Conservation (phyloP, 2,329 filamentous ascomycete species). For the Aspergillus calidoustus region DNA sequence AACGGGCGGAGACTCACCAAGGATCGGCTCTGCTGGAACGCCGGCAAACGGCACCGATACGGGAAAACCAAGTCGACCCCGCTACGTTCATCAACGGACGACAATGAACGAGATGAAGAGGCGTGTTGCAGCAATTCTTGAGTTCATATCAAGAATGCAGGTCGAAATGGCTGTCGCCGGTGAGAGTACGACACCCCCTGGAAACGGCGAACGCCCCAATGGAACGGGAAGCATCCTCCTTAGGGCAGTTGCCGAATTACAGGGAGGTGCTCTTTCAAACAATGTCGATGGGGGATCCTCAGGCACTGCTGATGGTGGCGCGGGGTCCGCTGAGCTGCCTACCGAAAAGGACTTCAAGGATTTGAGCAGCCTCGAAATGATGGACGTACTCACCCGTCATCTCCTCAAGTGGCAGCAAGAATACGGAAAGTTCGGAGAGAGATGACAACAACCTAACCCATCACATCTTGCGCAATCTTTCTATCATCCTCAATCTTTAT, state of each 20-base stretch:
- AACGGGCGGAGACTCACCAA: slow-evolving; percentile 44
- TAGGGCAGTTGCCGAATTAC: slow-evolving; percentile 42
- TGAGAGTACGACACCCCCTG: slow-evolving; percentile 49
- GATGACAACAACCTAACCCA: slow-evolving; percentile 32
- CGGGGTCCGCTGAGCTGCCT: slow-evolving; percentile 17
- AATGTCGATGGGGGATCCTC: slow-evolving; percentile 34
- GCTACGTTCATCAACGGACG: slow-evolving; percentile 62
- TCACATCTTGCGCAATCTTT: background rate
- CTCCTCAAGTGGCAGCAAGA: slow-evolving; percentile 85
- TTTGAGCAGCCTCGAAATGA: slow-evolving; percentile 83
- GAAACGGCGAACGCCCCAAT: slow-evolving; percentile 41
- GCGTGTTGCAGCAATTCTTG: slow-evolving; percentile 80
- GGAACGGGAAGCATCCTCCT: slow-evolving; percentile 30
- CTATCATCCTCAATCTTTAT: background rate
- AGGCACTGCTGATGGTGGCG: slow-evolving; percentile 32
- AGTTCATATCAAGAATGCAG: slow-evolving; percentile 88
- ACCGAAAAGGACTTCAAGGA: slow-evolving; percentile 68
- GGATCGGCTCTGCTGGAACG: slow-evolving; percentile 44
- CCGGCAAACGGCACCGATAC: slow-evolving; percentile 63
- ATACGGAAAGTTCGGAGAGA: slow-evolving; percentile 60
- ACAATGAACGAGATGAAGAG: slow-evolving; percentile 89
- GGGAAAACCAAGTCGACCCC: slow-evolving; percentile 64
- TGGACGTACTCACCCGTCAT: slow-evolving; percentile 80
- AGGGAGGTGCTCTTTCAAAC: slow-evolving; percentile 36
- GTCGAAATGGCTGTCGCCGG: slow-evolving; percentile 74